phyloP scores from a whole-genome alignment of 2,329 filamentous ascomycete genomes.

The Truncatella angustata region DNA sequence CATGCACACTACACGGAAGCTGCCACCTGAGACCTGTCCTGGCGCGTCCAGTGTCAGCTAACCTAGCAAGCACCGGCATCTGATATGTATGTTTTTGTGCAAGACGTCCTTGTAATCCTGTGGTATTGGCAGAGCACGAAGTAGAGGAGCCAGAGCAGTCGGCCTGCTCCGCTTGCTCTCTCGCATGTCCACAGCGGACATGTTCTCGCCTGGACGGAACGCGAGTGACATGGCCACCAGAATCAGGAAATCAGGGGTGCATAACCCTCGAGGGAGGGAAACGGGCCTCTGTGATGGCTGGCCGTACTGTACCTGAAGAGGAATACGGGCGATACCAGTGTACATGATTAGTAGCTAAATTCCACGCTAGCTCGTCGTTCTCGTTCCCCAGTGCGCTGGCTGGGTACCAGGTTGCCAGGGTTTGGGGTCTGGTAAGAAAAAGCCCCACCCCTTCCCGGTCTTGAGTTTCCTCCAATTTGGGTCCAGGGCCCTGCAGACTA shows the following conservation, averaged over 20 bases:
- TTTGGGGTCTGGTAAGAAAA: background rate
- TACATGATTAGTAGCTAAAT: background rate
- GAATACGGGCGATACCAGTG: conserved; percentile 5
- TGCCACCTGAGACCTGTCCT: conserved; percentile 4
- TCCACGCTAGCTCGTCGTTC: background rate
- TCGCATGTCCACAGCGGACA: too few species aligned
- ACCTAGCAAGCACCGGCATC: background rate
- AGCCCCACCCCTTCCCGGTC: background rate
- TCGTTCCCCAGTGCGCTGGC: background rate
- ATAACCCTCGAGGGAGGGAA: background rate
- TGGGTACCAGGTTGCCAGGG: background rate
- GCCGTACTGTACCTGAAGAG: conserved; percentile 1
- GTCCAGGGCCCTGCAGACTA: background rate
- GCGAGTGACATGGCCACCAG: background rate
- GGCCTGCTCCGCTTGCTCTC: too few species aligned
- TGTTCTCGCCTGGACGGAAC: background rate
- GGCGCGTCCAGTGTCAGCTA: background rate
- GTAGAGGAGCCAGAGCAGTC: too few species aligned
- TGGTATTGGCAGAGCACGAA: background rate
- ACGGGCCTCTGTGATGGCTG: background rate
- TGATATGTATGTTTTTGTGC: too few species aligned
- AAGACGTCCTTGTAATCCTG: too few species aligned
- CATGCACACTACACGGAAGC: background rate
- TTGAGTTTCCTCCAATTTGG: background rate
- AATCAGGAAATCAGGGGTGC: background rate